Conservation (phyloP, 768 basidiomycete genomes). For the Pleurotus platypus region DNA sequence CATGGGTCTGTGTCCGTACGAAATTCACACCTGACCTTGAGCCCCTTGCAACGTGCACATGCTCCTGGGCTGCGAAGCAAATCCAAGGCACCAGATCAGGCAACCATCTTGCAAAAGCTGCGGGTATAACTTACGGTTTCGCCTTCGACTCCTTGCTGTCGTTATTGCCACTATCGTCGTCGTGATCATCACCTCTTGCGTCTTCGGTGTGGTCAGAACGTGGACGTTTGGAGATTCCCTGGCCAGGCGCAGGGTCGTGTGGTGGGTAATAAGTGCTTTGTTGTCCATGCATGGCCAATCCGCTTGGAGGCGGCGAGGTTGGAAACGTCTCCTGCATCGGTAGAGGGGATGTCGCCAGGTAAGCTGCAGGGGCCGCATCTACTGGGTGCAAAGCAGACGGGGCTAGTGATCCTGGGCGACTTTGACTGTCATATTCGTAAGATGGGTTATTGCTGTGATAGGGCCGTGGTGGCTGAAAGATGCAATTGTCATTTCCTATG, state of each 20-base stretch:
- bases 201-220: conserved; percentile 28
- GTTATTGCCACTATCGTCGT: conserved; percentile 25
- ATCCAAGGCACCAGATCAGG: conserved; percentile 10
- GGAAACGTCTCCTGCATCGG: conserved; percentile 23
- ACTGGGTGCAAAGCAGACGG: conserved; percentile 8
- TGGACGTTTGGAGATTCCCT: conserved; percentile 32
- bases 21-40: conserved; percentile 71
- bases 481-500: no score
- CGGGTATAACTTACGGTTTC: conserved; percentile 35
- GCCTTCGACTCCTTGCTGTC: conserved; percentile 35
- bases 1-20: conserved; percentile 69
- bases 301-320: conserved; percentile 12
- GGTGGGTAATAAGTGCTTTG: conserved; percentile 18
- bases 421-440: background rate
- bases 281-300: conserved; percentile 10
- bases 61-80: conserved; percentile 44
- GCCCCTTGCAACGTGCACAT: conserved; percentile 65
- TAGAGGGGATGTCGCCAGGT: conserved; percentile 21
- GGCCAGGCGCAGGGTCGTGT: conserved; percentile 10
- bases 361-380: conserved; percentile 8
- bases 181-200: conserved; percentile 30
- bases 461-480: background rate
- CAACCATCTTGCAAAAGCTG: background rate
- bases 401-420: background rate
- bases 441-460: background rate